Percentiles rank a stretch among this genome's conserved stretches.
Conservation (phyloP, 164 flowering plant species). For the Aristolochia californica region DNA sequence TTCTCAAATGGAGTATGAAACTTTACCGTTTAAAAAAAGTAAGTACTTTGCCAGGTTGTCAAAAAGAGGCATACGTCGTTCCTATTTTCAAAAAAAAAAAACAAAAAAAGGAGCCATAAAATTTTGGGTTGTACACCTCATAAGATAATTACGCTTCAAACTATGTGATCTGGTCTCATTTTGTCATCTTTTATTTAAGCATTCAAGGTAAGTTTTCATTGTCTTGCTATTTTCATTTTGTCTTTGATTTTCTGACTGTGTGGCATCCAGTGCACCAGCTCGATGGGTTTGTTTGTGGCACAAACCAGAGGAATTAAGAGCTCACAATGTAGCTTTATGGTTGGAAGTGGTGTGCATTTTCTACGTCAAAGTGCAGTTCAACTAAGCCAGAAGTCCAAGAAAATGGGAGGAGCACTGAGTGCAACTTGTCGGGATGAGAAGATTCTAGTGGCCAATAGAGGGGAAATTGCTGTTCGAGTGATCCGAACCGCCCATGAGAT, state of each 20-base stretch:
- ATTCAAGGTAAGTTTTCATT: background rate
- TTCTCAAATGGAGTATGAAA: no score
- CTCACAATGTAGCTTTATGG: constrained; percentile 64
- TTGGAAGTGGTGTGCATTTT: constrained; percentile 42
- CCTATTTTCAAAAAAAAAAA: no score
- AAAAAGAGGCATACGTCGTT: no score
- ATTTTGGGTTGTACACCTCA: no score
- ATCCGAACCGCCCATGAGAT: constrained; percentile 94
- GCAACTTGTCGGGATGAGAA: constrained; percentile 61
- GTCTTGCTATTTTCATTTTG: constrained; percentile 2
- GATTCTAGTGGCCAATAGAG: constrained; percentile 93
- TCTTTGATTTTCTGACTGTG: background rate
- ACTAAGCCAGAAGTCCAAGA: constrained; percentile 27
- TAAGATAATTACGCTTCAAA: no score
- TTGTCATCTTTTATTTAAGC: background rate
- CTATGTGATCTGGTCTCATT: no score
- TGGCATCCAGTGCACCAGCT: background rate
- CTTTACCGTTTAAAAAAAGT: no score
- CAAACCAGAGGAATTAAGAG: constrained; percentile 36
- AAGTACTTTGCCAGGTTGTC: no score
- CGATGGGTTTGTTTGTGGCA: constrained; percentile 35
- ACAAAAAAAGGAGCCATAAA: no score
- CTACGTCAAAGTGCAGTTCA: constrained; percentile 35
- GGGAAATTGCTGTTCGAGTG: constrained; percentile 96
- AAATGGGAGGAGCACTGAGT: constrained; percentile 50